Evolutionary conservation across 2,329 filamentous ascomycete genomes (phyloP).

Genomic region (Penicillium sp.): DNA sequence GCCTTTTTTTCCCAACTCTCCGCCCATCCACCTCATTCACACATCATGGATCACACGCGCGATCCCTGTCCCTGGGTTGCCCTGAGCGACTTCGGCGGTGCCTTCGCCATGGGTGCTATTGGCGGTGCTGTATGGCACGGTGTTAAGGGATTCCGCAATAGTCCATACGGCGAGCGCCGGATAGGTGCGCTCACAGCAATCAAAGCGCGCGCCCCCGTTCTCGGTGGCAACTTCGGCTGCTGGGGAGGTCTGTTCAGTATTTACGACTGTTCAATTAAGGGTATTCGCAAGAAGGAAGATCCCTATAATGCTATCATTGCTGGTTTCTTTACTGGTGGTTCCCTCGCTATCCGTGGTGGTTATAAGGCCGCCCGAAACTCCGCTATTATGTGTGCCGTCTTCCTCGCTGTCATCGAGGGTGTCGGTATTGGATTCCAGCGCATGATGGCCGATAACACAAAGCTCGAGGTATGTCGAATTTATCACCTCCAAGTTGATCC

Average conservation of each 20-base stretch:
- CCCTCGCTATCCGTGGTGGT: slow-evolving; percentile 87
- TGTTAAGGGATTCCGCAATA: slow-evolving; percentile 90
- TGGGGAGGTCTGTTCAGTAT: slow-evolving; percentile 97
- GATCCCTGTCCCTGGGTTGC: slow-evolving; percentile 97
- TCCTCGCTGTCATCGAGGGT: slow-evolving; percentile 94
- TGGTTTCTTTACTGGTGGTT: slow-evolving; percentile 93
- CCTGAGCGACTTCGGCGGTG: slow-evolving; percentile 95
- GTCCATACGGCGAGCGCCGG: slow-evolving; percentile 86
- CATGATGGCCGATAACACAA: slow-evolving; percentile 88
- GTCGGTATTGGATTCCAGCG: slow-evolving; percentile 94
- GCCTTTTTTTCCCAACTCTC: background rate
- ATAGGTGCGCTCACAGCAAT: slow-evolving; percentile 96
- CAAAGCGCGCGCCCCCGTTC: slow-evolving; percentile 92
- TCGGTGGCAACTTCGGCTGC: slow-evolving; percentile 96
- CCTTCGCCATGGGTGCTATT: slow-evolving; percentile 90
- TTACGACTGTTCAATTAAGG: slow-evolving; percentile 96
- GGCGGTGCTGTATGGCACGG: slow-evolving; percentile 92
- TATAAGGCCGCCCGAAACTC: slow-evolving; percentile 90
- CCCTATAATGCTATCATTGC: slow-evolving; percentile 98
- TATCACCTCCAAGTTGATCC: too few species aligned
- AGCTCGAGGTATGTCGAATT: slow-evolving; percentile 57
- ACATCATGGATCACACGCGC: slow-evolving; percentile 84
- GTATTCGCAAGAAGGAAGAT: slow-evolving; percentile 92
- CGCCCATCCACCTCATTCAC: background rate
- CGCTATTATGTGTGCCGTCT: slow-evolving; percentile 91